Base-by-base conservation (phyloP, 495 filamentous ascomycete genomes). In the Lepraria neglecta region DNA sequence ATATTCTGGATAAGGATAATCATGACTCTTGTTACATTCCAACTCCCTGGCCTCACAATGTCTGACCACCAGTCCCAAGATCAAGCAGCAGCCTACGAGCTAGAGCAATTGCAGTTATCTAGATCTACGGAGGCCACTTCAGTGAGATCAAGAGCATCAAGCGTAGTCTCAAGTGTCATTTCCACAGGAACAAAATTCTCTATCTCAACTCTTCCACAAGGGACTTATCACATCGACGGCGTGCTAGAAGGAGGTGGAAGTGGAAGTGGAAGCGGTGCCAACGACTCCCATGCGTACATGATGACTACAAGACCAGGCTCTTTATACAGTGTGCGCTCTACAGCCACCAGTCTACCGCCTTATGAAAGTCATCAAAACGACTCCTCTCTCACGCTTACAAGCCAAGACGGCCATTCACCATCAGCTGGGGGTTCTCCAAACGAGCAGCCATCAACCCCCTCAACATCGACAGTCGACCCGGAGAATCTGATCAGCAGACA, bases 401-500 rank as follows among this genome's bases (percentile, higher is more conserved):
- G 24, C 24, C 24, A 24, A 24, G 24, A 24, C 24, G 24, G 24
- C 24, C 24, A 24, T 24, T 24, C 24, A 24, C 24, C 24, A 24
- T 2, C 24, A 24, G 24, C 24, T 2, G 24, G 24, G 24, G 24
- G 24, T 24, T 2, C 2, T 24, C 24, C 31, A 17, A 33, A 45
- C 28, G 40, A 42, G 10, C 63, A 60, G 33, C 31, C 44, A 3
- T 35, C 33, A 12, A 58, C 66, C 0, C 64, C 64, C n/a, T 31
- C 57, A 6, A 33, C 40, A 48, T 10, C 35, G 35, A 38, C 7
- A 12, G 59, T 62, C 30, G 69, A 70, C 21, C 44, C 67, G 1
- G 67, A 69, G 24, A 70, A 70, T 28, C 56, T 68, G 3, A 40
- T 72, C 1, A 61, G 59, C 24, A 61, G 64, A 11, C 70, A 72